phyloP scores from a whole-genome alignment of 1,284 basidiomycete genomes.

The Trametes versicolor region DNA sequence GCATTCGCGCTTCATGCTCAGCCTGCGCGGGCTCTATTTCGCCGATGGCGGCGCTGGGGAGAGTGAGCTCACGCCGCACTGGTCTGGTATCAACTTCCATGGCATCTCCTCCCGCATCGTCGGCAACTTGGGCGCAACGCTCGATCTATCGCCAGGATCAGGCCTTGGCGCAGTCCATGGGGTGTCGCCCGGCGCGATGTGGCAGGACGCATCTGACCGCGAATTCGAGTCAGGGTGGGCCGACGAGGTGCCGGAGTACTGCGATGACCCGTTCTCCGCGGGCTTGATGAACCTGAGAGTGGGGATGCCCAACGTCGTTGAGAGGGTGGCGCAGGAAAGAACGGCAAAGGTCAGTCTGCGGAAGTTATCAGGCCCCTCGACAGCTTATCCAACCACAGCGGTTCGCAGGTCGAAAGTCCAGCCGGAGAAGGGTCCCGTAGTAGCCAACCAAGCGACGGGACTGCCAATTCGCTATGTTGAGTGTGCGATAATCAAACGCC shows the following conservation, averaged over 20 bases:
- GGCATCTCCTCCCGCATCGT: conserved; percentile 2
- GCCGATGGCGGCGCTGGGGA: not conserved
- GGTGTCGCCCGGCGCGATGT: too few relatives aligned
- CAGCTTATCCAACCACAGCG: too few relatives aligned
- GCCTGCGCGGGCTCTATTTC: conserved; percentile 19
- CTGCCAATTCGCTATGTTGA: too few relatives aligned
- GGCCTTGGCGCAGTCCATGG: not conserved
- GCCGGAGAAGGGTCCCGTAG: too few relatives aligned
- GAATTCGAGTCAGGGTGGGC: not conserved
- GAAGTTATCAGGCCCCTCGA: too few relatives aligned
- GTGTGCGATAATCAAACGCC: not conserved
- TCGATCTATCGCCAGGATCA: not conserved
- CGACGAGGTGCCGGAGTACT: not conserved
- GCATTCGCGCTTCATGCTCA: conserved; percentile 18
- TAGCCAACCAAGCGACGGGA: too few relatives aligned
- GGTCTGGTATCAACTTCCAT: conserved; percentile 3
- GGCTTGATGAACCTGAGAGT: not conserved
- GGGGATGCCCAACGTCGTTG: not conserved
- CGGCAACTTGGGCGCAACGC: conserved; percentile 17
- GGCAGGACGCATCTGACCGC: not conserved
- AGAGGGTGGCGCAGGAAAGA: not conserved
- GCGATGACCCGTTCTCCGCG: conserved; percentile 8
- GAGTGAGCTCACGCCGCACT: not conserved
- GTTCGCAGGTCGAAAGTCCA: too few relatives aligned
- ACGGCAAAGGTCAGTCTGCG: too few relatives aligned